Evolutionary conservation across 768 basidiomycete genomes (phyloP).

Genomic region (Gymnopilus junonius): DNA sequence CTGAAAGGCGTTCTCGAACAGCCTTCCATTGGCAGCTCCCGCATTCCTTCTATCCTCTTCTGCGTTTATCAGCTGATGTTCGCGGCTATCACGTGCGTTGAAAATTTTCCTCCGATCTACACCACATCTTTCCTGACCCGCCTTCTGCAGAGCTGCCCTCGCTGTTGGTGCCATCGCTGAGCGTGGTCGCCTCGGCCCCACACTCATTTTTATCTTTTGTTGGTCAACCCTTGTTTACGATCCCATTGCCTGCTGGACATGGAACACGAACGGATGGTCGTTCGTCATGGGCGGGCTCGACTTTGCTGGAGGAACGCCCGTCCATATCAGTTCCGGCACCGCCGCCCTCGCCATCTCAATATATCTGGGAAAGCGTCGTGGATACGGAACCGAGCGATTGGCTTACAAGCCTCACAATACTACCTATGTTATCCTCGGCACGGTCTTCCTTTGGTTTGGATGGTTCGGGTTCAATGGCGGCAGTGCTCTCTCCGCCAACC

Average conservation of each 20-base stretch:
- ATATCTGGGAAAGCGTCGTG: slow-evolving; percentile 89
- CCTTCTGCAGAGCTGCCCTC: slow-evolving; percentile 68
- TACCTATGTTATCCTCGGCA: slow-evolving; percentile 92
- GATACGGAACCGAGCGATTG: slow-evolving; percentile 88
- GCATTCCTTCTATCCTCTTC: slow-evolving; percentile 77
- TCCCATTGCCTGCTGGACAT: slow-evolving; percentile 96
- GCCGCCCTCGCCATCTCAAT: slow-evolving; percentile 91
- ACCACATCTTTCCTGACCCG: slow-evolving; percentile 21
- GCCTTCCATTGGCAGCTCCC: slow-evolving; percentile 72
- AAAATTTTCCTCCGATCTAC: neutral
- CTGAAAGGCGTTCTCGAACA: slow-evolving; percentile 77
- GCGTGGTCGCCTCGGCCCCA: slow-evolving; percentile 81
- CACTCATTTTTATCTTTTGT: slow-evolving; percentile 87
- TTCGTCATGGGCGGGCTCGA: slow-evolving; percentile 82
- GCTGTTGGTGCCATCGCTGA: slow-evolving; percentile 94
- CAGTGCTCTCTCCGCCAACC: slow-evolving; percentile 85
- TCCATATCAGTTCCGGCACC: slow-evolving; percentile 93
- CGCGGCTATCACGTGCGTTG: slow-evolving; percentile 79
- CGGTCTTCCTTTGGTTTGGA: slow-evolving; percentile 91
- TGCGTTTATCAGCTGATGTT: slow-evolving; percentile 92
- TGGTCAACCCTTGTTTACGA: slow-evolving; percentile 94
- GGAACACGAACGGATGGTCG: slow-evolving; percentile 84
- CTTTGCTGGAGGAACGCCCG: slow-evolving; percentile 95
- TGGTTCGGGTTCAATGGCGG: slow-evolving; percentile 99
- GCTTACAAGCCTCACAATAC: slow-evolving; percentile 96